A percentile compares a stretch with the other conserved stretches of the same genome.
These are phyloP conservation scores for Canavalia ensiformis DNA, from an alignment of 306 rosid species.

Conservation along the genomic window DNA sequence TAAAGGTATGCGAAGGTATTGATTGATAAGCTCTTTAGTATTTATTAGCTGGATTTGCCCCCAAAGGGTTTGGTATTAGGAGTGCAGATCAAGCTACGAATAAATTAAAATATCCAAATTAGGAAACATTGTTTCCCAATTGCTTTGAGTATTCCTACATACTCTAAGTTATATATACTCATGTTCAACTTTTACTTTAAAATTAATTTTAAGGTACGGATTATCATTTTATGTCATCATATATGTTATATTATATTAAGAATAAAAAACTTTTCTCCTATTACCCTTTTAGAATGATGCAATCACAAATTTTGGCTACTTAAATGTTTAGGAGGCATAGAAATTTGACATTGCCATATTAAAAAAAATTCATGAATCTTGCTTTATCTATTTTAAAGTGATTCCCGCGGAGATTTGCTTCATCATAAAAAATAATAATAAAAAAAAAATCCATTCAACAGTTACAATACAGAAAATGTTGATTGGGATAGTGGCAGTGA, in stretches of 20 bases:
- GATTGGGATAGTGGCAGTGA: not conserved
- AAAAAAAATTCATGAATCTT: not conserved
- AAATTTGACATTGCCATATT: not conserved
- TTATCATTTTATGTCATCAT: slow-evolving; percentile 19
- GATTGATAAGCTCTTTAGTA: slow-evolving; percentile 42
- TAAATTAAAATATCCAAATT: slow-evolving; percentile 42
- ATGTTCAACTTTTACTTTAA: not conserved
- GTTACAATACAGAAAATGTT: not conserved
- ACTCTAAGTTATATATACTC: not conserved
- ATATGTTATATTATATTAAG: not conserved
- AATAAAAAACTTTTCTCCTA: not conserved
- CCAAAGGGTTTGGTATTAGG: slow-evolving; percentile 39
- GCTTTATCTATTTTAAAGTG: too few species aligned
- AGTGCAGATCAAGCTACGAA: slow-evolving; percentile 58
- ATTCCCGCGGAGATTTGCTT: too few species aligned
- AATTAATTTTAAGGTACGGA: not conserved
- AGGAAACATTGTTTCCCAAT: not conserved
- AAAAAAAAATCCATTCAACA: too few species aligned
- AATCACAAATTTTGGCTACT: not conserved
- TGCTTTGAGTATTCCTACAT: not conserved
- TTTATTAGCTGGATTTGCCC: slow-evolving; percentile 39
- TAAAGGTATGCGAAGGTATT: slow-evolving; percentile 39
- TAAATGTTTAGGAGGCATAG: not conserved
- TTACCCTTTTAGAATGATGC: not conserved
- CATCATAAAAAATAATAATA: too few species aligned